phyloP scores from a whole-genome alignment of 306 rosid genomes.

The Heteromeles arbutifolia region DNA sequence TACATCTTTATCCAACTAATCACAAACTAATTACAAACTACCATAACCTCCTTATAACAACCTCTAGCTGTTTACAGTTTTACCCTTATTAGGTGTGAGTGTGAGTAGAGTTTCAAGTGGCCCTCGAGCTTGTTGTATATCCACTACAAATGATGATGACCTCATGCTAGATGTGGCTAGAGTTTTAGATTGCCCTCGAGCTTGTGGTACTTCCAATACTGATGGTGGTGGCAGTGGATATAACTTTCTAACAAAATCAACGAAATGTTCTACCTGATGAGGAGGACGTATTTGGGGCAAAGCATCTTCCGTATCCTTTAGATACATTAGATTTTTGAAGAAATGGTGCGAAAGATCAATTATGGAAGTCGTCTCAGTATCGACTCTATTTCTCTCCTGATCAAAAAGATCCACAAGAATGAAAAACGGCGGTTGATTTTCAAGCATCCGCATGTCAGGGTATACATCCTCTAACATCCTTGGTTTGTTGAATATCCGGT shows the following conservation, averaged over 20 bases:
- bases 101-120: not conserved
- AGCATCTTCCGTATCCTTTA: not conserved
- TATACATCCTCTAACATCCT: constrained; percentile 27
- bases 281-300: not conserved
- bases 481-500: constrained; percentile 25
- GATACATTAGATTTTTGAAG: constrained; percentile 9
- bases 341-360: constrained; percentile 22
- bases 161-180: too few relatives aligned
- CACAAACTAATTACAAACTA: too few relatives aligned
- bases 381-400: not conserved
- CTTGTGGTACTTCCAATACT: not conserved
- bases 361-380: not conserved
- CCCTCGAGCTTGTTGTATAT: not conserved
- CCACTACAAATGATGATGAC: too few relatives aligned
- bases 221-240: constrained; percentile 12
- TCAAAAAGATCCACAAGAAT: constrained; percentile 11
- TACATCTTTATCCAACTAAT: too few relatives aligned
- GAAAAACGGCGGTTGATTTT: constrained; percentile 48
- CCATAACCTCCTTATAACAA: too few relatives aligned
- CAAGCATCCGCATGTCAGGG: constrained; percentile 34
- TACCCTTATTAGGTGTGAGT: not conserved
- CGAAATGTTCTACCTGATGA: not conserved
- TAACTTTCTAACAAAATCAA: not conserved
- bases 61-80: too few relatives aligned
- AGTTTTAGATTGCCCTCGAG: not conserved